A percentile compares a stretch with the other conserved stretches of the same genome.
These are phyloP conservation scores for Vitellaria paradoxa DNA, from an alignment of 179 eudicot genomes.

Conservation along the genomic window DNA sequence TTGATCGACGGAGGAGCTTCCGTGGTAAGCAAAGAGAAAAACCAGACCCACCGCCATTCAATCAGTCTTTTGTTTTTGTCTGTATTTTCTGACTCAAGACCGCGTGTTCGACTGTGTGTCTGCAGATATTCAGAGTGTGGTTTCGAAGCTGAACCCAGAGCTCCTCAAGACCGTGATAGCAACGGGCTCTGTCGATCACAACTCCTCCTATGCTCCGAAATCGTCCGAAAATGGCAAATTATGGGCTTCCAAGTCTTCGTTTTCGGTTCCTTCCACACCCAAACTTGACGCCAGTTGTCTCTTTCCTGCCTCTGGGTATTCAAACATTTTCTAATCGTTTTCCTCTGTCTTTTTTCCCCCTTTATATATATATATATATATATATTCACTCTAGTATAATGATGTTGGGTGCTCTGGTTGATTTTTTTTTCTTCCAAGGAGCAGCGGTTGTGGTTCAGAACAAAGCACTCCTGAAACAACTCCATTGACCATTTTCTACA, in stretches of 20 bases:
- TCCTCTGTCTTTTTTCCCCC: background rate
- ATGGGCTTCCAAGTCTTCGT: background rate
- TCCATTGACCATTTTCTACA: constrained; percentile 63
- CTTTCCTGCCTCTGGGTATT: constrained; percentile 8
- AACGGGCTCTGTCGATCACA: constrained; percentile 20
- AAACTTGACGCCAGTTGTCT: background rate
- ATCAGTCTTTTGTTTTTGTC: background rate
- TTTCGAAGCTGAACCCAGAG: constrained; percentile 64
- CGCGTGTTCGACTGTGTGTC: background rate
- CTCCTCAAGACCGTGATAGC: constrained; percentile 51
- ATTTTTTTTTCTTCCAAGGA: background rate
- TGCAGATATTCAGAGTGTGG: constrained; percentile 36
- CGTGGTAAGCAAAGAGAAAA: constrained; percentile 25
- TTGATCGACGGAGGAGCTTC: constrained; percentile 44
- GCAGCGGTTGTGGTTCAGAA: background rate
- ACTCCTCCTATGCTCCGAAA: background rate
- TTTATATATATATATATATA: background rate
- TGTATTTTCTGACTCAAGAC: background rate
- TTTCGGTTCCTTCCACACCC: constrained; percentile 12
- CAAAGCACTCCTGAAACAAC: constrained; percentile 2
- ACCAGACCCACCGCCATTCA: no score
- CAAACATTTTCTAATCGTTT: background rate
- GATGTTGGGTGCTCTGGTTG: background rate
- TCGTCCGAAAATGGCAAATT: background rate
- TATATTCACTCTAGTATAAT: background rate